Evolutionary conservation across 2,329 filamentous ascomycete species (phyloP), one percentile per base, ranked within the genome.

Genomic region (Gnomoniopsis smithogilvyi): DNA sequence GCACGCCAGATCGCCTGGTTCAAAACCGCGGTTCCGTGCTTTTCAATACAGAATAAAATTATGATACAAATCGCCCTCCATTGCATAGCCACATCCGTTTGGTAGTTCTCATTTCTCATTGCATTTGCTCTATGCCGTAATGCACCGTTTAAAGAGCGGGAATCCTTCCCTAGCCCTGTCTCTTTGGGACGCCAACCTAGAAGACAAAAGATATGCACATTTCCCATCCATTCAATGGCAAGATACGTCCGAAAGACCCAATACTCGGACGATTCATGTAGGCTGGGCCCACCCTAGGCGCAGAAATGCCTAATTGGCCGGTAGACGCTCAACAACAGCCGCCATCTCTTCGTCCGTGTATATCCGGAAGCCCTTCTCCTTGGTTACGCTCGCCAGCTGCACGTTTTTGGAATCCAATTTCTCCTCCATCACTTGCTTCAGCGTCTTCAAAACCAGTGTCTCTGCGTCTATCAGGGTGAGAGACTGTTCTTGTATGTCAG

Each of bases 401-500:
- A 99, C 95, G 72, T 99, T 99, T 86, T 99, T 99, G 64, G 92
- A 85, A 74, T 99, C 95, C 62, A 99, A 83, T 81, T 99, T 99
- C 86, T 99, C 95, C 79, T 99, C 95, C 95, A 99, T 99, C 67
- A 99, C 95, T 79, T 99, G 95, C 84, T 98, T 99, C 74, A 99
- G 77, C 41, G 95, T 99, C 86, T 98, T 98, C 70, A 99, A 81
- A 54, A 96, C 93, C 65, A 99, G 80, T 3, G 93, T 95, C 80
- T 99, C 95, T 60, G 95, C 95, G 72, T 99, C 95, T 59, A 84
- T 80, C 63, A 99, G 88, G 46, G 93, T 96, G 64, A 99, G 83
- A 59, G 94, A 98, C 85, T 89, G 64, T 38, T 22, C 38, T 19
- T 4, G 19, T 14, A 17, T 17, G 49, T 58, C 17, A 58, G 54